Evolutionary conservation across 192 early-diverging fungal species (phyloP).

Genomic region (Gryganskiella cystojenkinii): DNA sequence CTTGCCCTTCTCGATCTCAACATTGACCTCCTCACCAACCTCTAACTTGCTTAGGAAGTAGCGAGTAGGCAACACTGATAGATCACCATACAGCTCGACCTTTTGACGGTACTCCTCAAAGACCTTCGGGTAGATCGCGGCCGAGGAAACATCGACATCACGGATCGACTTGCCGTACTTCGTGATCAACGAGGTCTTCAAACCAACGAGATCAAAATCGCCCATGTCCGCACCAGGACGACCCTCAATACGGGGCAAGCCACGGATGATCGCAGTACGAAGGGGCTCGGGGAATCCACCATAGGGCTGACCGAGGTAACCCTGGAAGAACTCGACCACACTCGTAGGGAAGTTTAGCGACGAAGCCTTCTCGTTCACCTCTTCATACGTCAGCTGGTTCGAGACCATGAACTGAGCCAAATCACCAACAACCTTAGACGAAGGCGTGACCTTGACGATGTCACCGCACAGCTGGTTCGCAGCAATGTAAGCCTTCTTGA

Average conservation of each 20-base stretch:
- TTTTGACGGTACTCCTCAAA: constrained; percentile 85
- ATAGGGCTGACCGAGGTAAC: constrained; percentile 92
- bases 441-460: constrained; percentile 98
- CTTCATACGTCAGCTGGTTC: constrained; percentile 79
- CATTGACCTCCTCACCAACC: constrained; percentile 90
- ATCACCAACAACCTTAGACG: constrained; percentile 98
- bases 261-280: constrained; percentile 83
- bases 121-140: constrained; percentile 94
- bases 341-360: constrained; percentile 93
- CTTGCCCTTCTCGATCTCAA: constrained; percentile 89
- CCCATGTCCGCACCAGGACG: constrained; percentile 86
- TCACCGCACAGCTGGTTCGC: constrained; percentile 95
- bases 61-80: constrained; percentile 90
- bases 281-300: constrained; percentile 96
- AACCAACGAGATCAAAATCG: constrained; percentile 79
- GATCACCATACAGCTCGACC: constrained; percentile 84
- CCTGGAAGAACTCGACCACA: constrained; percentile 98
- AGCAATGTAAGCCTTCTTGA: constrained; percentile 90
- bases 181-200: constrained; percentile 81
- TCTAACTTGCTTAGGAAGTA: constrained; percentile 90
- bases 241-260: constrained; percentile 79
- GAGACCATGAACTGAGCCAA: constrained; percentile 98
- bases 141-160: constrained; percentile 87
- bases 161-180: constrained; percentile 86
- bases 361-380: constrained; percentile 79